Base-by-base conservation (phyloP, 2,329 filamentous ascomycete species). In the Sporothrix brasiliensis region DNA sequence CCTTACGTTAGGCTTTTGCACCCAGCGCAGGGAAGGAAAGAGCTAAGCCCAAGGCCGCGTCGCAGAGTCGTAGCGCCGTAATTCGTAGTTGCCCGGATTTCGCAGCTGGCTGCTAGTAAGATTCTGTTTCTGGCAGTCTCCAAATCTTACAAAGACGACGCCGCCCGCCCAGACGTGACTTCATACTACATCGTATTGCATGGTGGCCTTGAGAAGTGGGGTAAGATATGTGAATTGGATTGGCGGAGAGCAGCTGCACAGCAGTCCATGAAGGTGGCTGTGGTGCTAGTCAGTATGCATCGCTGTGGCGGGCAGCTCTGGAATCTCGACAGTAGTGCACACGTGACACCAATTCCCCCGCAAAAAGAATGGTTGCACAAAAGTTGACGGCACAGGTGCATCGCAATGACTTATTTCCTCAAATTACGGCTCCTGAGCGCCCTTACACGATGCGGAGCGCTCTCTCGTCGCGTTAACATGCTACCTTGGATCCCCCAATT, bases 141-240 rank as follows among this genome's bases (percentile, higher is more conserved):
- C 58, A 63, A 47, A 9, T 61, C 58, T 27, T n/a, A 44, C n/a
- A 58, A 61, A 61, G 58, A 47, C n/a, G 56, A 34, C 58, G 58
- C 58, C 39, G 41, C 24, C 58, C 58, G 58, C 39, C 56, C 34
- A 63, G 58, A 61, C 58, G 58, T 24, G 27, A 30, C 47, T 52
- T 50, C 27, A 34, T 30, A 50, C 41, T 11, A 66, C 61, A 27
- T 50, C 27, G 21, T 30, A 34, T 21, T 11, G 50, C 61, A 27
- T 30, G 4, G 27, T 30, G 27, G 27, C 27, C 27, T 30, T 30
- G 27, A 3, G 50, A 68, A 68, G 66, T 68, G 52, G 65, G 65
- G 65, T 56, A 24, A 24, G 24, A 24, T 24, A 53, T 19, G 44
- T n/a, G 30, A 39, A 39, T 39, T 52, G 63, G 61, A 11, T 16